These are phyloP conservation scores for Phytophthora kernoviae DNA, from an alignment of 352 stramenopile species.

Conservation along the genomic window DNA sequence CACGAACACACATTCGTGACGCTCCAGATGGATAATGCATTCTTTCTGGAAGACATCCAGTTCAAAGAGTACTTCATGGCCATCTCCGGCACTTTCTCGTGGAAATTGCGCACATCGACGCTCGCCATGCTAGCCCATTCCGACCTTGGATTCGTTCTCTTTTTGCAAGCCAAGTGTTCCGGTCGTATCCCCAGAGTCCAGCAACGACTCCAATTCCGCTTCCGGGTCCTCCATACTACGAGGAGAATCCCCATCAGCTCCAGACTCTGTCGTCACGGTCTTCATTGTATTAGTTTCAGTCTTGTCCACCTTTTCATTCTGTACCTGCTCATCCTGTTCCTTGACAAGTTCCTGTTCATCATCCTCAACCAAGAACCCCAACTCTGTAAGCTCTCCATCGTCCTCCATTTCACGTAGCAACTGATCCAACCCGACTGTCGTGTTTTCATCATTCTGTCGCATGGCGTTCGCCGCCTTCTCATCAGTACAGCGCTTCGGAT, in stretches of 20 bases:
- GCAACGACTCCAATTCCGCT: slow-evolving; percentile 54
- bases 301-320: slow-evolving; percentile 1
- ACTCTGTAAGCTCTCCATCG: slow-evolving; percentile 61
- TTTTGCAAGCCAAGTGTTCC: slow-evolving; percentile 17
- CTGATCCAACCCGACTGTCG: slow-evolving; percentile 68
- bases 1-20: slow-evolving; percentile 95
- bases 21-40: slow-evolving; percentile 94
- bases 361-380: slow-evolving; percentile 62
- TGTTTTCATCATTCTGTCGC: slow-evolving; percentile 49
- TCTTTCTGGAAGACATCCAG: slow-evolving; percentile 98
- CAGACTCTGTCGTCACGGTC: background rate
- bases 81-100: slow-evolving; percentile 82
- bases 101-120: slow-evolving; percentile 84
- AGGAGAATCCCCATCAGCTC: background rate
- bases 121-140: slow-evolving; percentile 79
- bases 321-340: slow-evolving; percentile 1
- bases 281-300: slow-evolving; percentile 4
- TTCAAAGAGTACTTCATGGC: slow-evolving; percentile 85
- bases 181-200: slow-evolving; percentile 27
- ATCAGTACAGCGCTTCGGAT: slow-evolving; percentile 60
- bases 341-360: slow-evolving; percentile 29
- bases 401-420: slow-evolving; percentile 73
- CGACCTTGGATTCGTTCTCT: slow-evolving; percentile 26
- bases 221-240: slow-evolving; percentile 41
- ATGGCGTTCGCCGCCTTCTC: slow-evolving; percentile 69